Base-by-base conservation (phyloP, 495 filamentous ascomycete genomes). In the Xylaria cubensis region DNA sequence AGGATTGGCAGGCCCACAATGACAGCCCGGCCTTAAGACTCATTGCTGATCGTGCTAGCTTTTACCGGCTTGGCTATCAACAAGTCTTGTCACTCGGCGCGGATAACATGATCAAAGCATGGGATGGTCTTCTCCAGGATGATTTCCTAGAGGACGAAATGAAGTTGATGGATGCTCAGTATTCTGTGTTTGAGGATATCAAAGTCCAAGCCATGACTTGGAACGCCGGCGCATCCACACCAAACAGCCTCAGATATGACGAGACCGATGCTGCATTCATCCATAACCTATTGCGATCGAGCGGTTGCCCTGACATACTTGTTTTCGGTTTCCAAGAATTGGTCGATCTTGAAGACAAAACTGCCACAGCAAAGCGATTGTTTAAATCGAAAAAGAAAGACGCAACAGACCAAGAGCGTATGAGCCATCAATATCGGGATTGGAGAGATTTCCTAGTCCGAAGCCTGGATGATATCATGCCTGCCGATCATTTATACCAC, bases 271-370 rank as follows among this genome's bases (percentile, higher is more conserved):
- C 86, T 6, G 83, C 86, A 41, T 97, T 98, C 79, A 90, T 98
- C 70, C 88, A 89, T 74, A 86, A 93, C 68, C 86, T 96, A 0
- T 83, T 97, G 51, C 84, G 90, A 71, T 87, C 84, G 41, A 90
- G 92, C 68, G 86, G 91, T 64, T 90, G 91, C 10, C 94, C 96
- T 0, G 96, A 98, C 74, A 92, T 99, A 63, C 84, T 99, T 6
- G 89, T 99, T 4, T 99, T 98, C 86, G 96, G 96, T 12, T 99
- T 99, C 79, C 96, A 99, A 79, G 96, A 99, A 80, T 86, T 99
- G 10, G 95, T 99, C 15, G 97, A 99, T 76, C 84, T 99, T 17
- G 96, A 99, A 77, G 94, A 98, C 79, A 99, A 97, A 84, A 97
- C 93, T 74, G 91, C 96, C 72, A 98, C 95, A 67, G 96, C 96